Conservation (phyloP, 2,329 filamentous ascomycete genomes). For the Pseudogymnoascus sp. region DNA sequence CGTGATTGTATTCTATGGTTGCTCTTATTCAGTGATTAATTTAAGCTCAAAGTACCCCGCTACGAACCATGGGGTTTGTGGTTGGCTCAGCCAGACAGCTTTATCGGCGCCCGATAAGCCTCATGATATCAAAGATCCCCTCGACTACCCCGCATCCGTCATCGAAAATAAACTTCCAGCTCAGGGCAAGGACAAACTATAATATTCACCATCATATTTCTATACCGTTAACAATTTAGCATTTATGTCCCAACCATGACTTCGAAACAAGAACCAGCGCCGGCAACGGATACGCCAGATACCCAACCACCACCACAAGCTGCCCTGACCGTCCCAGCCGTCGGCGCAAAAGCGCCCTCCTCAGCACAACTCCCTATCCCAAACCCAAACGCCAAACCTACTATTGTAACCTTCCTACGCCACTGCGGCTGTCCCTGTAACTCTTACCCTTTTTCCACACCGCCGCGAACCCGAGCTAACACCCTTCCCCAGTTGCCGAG, state of each 20-base stretch:
- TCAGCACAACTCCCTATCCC: conserved; percentile 48
- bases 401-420: conserved; percentile 60
- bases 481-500: conserved; percentile 51
- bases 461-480: not conserved
- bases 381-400: conserved; percentile 45
- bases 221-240: not conserved
- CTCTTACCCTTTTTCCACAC: not conserved
- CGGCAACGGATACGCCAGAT: conserved; percentile 24
- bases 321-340: conserved; percentile 34
- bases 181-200: not conserved
- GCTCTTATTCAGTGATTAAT: not conserved
- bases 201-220: not conserved
- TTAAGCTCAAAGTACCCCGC: conserved; percentile 7
- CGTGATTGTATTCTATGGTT: not conserved
- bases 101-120: conserved; percentile 4
- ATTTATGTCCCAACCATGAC: conserved; percentile 22
- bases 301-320: conserved; percentile 34
- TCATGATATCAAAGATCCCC: conserved; percentile 6
- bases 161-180: not conserved
- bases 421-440: conserved; percentile 71
- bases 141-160: conserved; percentile 9
- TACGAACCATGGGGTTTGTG: conserved; percentile 1
- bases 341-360: conserved; percentile 51
- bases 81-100: conserved; percentile 4
- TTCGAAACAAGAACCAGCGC: conserved; percentile 27